Base-by-base conservation (phyloP, 441 rosid species). In the Hypseocharis bilobata region DNA sequence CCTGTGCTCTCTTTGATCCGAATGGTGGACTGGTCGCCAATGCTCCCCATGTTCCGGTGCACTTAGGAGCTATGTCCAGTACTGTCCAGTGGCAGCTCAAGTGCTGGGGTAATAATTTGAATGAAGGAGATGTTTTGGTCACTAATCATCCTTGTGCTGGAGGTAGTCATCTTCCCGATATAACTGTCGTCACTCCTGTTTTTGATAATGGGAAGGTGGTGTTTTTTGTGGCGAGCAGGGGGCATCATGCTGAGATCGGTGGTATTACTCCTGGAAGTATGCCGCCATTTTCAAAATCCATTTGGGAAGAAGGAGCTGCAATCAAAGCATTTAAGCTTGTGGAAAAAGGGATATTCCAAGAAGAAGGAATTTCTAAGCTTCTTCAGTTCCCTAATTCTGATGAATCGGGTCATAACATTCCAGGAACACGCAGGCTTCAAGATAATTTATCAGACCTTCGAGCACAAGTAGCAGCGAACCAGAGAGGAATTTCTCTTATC, bases 191-290 rank as follows among this genome's bases (percentile, higher is more conserved):
- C 49, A 92, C 98, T 2, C 96, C 98, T 59, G 96, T 92, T 70
- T 89, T 89, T 28, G 82, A 86, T 68, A 69, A 82, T 0, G 81
- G 88, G 45, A 78, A 84, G 72, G 86, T 89, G 17, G 96, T 89
- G 13, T 88, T 92, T 79, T 89, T 92, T 16, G 94, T 89, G 60
- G 98, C 98, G 28, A 88, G 96, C 71, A 80, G 96, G 78, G 98
- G 98, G 16, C 96, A 89, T 76, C 98, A 92, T 77, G 98, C 98
- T 26, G 98, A 92, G 80, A 91, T 88, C 17, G 98, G 98, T 6
- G 98, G 98, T 51, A 85, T 88, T 51, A 89, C 96, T 59, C 98
- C 98, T 4, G 98, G 98, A 74, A 92, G 98, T 78, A 89, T 92
- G 98, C 98, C 96, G 1, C 98, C 96, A 14, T 92, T 92, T 79